A percentile compares a stretch with the other conserved stretches of the same genome.
These are phyloP conservation scores for Panellus pusillus DNA, from an alignment of 768 basidiomycete genomes.

Conservation along the genomic window DNA sequence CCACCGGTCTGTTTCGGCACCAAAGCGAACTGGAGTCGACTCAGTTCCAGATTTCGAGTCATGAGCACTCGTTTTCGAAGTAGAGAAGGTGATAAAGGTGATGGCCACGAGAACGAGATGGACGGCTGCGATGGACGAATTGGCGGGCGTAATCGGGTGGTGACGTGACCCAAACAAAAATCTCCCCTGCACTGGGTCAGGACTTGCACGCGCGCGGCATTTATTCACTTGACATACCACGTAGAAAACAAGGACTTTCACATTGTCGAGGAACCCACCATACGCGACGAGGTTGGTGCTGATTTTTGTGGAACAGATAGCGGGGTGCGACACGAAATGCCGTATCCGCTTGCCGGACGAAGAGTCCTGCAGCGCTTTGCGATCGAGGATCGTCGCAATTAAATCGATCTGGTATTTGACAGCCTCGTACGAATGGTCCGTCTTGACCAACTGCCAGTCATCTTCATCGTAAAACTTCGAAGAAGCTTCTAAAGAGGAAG, in stretches of 20 bases:
- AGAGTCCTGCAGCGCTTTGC: conserved; percentile 32
- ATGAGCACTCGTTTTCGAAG: conserved; percentile 14
- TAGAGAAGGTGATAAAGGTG: conserved; percentile 42
- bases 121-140: conserved; percentile 66
- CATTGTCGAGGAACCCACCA: conserved; percentile 40
- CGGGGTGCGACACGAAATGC: conserved; percentile 70
- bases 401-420: conserved; percentile 81
- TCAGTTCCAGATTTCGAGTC: conserved; percentile 9
- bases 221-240: conserved; percentile 44
- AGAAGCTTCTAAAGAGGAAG: conserved; percentile 67
- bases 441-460: conserved; percentile 72
- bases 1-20: conserved; percentile 56
- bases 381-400: conserved; percentile 56
- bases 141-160: conserved; percentile 61
- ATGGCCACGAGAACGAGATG: conserved; percentile 66
- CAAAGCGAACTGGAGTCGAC: conserved; percentile 46
- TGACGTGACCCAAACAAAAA: conserved; percentile 58
- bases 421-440: conserved; percentile 63
- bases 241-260: conserved; percentile 61
- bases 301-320: conserved; percentile 67
- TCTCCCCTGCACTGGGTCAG: conserved; percentile 55
- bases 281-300: conserved; percentile 40
- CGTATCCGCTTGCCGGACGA: conserved; percentile 35
- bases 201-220: background rate
- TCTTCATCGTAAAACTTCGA: conserved; percentile 54